Evolutionary conservation across 495 filamentous ascomycete genomes (phyloP).

Genomic region (Aspergillus asperescens): DNA sequence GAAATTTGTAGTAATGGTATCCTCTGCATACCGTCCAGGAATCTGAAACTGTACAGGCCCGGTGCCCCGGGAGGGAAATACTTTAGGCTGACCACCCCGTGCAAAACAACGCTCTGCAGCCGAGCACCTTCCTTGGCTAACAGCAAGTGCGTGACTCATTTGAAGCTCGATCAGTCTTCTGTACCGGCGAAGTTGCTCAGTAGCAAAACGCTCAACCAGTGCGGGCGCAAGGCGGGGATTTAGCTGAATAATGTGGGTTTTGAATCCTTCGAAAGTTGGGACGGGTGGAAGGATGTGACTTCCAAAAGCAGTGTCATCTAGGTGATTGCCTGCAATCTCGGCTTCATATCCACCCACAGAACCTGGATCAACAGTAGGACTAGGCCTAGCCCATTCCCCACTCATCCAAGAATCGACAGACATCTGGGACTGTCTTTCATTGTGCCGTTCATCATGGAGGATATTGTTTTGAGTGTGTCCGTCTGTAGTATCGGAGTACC

Average conservation of each 20-base stretch:
- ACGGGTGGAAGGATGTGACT: neutral
- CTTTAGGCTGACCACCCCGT: constrained; percentile 53
- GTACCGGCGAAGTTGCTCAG: constrained; percentile 74
- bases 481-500: neutral
- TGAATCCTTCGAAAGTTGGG: constrained; percentile 57
- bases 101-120: constrained; percentile 57
- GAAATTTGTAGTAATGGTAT: constrained; percentile 57
- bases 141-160: constrained; percentile 53
- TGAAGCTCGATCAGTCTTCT: constrained; percentile 69
- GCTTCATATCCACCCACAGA: neutral
- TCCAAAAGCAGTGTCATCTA: neutral
- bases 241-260: constrained; percentile 62
- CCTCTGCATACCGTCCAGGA: constrained; percentile 47
- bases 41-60: constrained; percentile 46
- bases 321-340: neutral
- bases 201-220: constrained; percentile 73
- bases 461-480: neutral
- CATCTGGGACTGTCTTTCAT: neutral
- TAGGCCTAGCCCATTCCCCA: neutral
- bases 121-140: constrained; percentile 50
- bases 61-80: constrained; percentile 40
- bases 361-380: neutral
- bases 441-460: neutral
- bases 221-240: constrained; percentile 63
- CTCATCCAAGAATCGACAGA: neutral